Evolutionary conservation across 2,329 filamentous ascomycete genomes (phyloP).

Genomic region (Microsporum audouinii): DNA sequence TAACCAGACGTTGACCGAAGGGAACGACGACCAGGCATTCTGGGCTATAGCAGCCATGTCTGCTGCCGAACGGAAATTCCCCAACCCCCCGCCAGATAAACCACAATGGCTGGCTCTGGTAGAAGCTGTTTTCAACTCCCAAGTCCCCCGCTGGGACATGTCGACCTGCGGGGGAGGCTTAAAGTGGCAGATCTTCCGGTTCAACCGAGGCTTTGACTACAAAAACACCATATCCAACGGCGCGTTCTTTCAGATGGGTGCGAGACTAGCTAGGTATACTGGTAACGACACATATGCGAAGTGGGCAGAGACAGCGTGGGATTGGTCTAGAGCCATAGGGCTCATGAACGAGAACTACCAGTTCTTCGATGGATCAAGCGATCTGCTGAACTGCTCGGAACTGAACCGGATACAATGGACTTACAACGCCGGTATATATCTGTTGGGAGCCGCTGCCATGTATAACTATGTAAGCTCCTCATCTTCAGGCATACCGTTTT

Average conservation of each 20-base stretch:
- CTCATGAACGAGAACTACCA: slow-evolving; percentile 36
- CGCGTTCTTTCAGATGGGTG: slow-evolving; percentile 41
- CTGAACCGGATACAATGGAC: slow-evolving; percentile 53
- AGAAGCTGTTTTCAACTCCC: slow-evolving; percentile 67
- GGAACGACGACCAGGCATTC: slow-evolving; percentile 35
- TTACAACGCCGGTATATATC: slow-evolving; percentile 52
- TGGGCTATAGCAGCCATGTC: slow-evolving; percentile 31
- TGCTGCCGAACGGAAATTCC: slow-evolving; percentile 28
- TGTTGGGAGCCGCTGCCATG: slow-evolving; percentile 54
- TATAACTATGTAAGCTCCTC: slow-evolving; percentile 47
- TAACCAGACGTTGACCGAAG: slow-evolving; percentile 21
- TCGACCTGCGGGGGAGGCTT: slow-evolving; percentile 58
- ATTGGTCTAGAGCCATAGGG: slow-evolving; percentile 31
- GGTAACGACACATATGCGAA: slow-evolving; percentile 30
- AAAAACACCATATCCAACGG: slow-evolving; percentile 45
- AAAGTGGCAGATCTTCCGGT: slow-evolving; percentile 64
- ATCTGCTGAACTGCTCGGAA: slow-evolving; percentile 47
- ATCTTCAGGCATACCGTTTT: background rate
- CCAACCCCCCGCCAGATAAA: slow-evolving; percentile 28
- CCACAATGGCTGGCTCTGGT: slow-evolving; percentile 63
- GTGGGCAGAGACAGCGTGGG: slow-evolving; percentile 27
- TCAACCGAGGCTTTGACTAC: slow-evolving; percentile 41
- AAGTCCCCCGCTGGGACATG: slow-evolving; percentile 56
- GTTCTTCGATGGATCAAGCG: slow-evolving; percentile 42
- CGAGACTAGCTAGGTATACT: slow-evolving; percentile 31